Evolutionary conservation across 768 basidiomycete species (phyloP).

Genomic region (Cytidiella melzeri): DNA sequence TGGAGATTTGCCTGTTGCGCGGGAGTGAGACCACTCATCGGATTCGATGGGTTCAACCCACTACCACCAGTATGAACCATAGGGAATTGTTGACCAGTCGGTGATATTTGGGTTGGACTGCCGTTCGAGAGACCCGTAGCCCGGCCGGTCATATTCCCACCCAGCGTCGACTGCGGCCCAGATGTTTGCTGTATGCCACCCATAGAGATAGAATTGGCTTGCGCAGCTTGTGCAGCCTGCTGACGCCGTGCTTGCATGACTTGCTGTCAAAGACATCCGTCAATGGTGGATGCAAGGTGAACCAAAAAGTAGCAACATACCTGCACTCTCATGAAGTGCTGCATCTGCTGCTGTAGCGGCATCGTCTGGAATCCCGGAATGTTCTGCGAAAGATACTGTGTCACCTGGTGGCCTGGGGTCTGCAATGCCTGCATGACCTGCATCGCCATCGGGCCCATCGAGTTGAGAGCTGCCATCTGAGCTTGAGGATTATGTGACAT

Average conservation of each 20-base stretch:
- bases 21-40: conserved; percentile 19
- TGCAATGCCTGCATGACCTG: conserved; percentile 46
- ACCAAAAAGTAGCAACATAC: conserved; percentile 24
- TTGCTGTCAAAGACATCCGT: conserved; percentile 1
- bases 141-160: not conserved
- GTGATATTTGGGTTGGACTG: conserved; percentile 20
- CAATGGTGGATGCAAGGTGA: not conserved
- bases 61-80: conserved; percentile 15
- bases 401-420: conserved; percentile 48
- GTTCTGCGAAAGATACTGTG: conserved; percentile 45
- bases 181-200: not conserved
- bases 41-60: conserved; percentile 15
- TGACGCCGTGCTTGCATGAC: conserved; percentile 21
- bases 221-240: conserved; percentile 1
- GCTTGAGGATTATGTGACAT: conserved; percentile 9
- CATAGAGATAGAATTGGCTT: not conserved
- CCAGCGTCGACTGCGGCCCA: not conserved
- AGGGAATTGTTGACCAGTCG: conserved; percentile 15
- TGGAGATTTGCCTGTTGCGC: conserved; percentile 20
- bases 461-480: conserved; percentile 16
- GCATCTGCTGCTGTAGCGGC: conserved; percentile 50
- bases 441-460: conserved; percentile 31
- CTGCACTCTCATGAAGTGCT: conserved; percentile 49
- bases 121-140: conserved; percentile 14
- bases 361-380: conserved; percentile 50